phyloP scores from a whole-genome alignment of 2,329 filamentous ascomycete species.

The Ophiostoma pallidulum region DNA sequence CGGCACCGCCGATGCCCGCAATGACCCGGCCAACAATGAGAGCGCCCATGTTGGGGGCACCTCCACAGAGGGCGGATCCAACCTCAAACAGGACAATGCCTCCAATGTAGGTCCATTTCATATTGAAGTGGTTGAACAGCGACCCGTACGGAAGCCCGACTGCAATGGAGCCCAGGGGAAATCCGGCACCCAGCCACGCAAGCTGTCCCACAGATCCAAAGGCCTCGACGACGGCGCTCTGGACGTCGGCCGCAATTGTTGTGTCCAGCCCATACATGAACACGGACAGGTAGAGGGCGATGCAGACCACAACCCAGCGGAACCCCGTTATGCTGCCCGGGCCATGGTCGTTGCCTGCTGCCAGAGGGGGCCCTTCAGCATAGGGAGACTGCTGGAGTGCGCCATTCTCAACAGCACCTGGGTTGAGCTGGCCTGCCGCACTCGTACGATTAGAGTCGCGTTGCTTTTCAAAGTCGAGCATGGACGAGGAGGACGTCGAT shows the following conservation, averaged over 20 bases:
- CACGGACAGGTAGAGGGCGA: neutral
- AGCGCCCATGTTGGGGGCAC: conserved; percentile 31
- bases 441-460: too few relatives aligned
- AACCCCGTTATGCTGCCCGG: neutral
- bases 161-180: conserved; percentile 31
- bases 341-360: too few relatives aligned
- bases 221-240: conserved; percentile 27
- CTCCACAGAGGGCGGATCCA: conserved; percentile 28
- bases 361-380: too few relatives aligned
- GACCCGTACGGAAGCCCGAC: conserved; percentile 26
- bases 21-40: conserved; percentile 36
- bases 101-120: conserved; percentile 29
- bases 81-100: conserved; percentile 17
- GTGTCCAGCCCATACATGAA: conserved; percentile 3
- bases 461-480: too few relatives aligned
- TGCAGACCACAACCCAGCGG: neutral
- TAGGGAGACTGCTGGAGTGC: too few relatives aligned
- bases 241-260: conserved; percentile 29
- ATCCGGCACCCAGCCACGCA: conserved; percentile 29
- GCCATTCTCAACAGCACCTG: too few relatives aligned
- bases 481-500: too few relatives aligned
- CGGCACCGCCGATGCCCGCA: conserved; percentile 31
- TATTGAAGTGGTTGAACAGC: conserved; percentile 31
- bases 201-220: conserved; percentile 29
- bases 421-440: too few relatives aligned